A percentile compares a stretch with the other conserved stretches of the same genome.
Conservation (phyloP, 2,329 filamentous ascomycete genomes). For the Talaromyces amestolkiae region DNA sequence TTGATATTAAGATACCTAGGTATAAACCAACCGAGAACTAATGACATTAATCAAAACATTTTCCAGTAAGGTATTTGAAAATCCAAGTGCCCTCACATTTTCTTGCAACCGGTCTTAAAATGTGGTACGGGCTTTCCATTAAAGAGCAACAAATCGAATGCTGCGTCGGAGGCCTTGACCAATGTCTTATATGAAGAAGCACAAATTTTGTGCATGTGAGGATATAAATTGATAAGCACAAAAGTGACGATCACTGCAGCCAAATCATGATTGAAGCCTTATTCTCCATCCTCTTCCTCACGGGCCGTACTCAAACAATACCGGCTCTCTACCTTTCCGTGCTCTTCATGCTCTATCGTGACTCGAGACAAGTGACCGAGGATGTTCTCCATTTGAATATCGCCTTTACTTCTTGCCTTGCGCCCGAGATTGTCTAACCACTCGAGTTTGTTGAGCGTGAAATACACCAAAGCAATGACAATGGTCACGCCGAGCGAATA, state of each 20-base stretch:
- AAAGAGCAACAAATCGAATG: not conserved
- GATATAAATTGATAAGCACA: not conserved
- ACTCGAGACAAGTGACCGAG: slow-evolving; percentile 50
- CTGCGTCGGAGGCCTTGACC: not conserved
- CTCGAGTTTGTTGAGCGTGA: slow-evolving; percentile 44
- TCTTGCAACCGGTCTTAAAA: not conserved
- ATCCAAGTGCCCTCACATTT: not conserved
- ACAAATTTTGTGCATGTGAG: not conserved
- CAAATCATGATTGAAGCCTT: not conserved
- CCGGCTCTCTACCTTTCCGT: slow-evolving; percentile 44
- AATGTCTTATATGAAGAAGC: not conserved
- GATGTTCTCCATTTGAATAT: slow-evolving; percentile 52
- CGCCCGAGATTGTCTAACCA: slow-evolving; percentile 51
- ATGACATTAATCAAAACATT: not conserved
- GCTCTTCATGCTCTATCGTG: slow-evolving; percentile 50
- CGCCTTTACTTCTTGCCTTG: slow-evolving; percentile 46
- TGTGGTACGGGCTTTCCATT: not conserved
- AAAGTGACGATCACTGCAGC: not conserved
- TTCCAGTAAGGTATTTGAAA: not conserved
- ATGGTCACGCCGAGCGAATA: slow-evolving; percentile 53
- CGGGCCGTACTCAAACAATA: slow-evolving; percentile 44
- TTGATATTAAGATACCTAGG: not conserved
- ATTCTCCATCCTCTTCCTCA: slow-evolving; percentile 47
- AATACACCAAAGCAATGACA: slow-evolving; percentile 53
- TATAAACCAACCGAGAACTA: not conserved